A percentile compares a stretch with the other conserved stretches of the same genome.
Conservation (phyloP, 345 rosid genomes). For the Eucalyptus lansdowneana region DNA sequence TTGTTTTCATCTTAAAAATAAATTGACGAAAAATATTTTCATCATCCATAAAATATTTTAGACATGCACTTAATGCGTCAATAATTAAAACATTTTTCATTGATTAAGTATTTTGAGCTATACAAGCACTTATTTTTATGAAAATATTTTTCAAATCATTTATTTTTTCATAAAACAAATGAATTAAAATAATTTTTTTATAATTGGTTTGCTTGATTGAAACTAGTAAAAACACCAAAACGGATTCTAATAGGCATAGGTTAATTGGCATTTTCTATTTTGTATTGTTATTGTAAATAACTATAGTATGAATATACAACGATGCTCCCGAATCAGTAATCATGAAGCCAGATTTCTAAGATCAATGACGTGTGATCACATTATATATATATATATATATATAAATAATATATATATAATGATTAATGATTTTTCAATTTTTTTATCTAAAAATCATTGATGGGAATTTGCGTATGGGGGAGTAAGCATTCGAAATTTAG, state of each 20-base stretch:
- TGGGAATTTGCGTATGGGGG: background rate
- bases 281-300: background rate
- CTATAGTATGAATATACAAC: background rate
- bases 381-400: background rate
- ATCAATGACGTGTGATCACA: fast-evolving
- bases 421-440: background rate
- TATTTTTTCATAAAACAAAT: too few species aligned
- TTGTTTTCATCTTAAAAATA: too few species aligned
- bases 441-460: background rate
- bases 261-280: background rate
- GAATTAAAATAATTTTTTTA: too few species aligned
- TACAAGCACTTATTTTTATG: too few species aligned
- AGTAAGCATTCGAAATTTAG: background rate
- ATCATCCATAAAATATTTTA: too few species aligned
- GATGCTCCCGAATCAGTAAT: fast-evolving
- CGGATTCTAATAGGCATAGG: background rate
- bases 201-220: background rate
- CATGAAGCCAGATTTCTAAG: fast-evolving
- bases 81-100: too few species aligned
- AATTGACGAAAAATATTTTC: background rate
- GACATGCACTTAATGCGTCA: background rate
- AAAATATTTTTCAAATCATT: too few species aligned
- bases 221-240: background rate
- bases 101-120: too few species aligned
- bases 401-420: too few species aligned